These are phyloP conservation scores for Senna siamea DNA, from an alignment of 306 rosid species.

Conservation along the genomic window DNA sequence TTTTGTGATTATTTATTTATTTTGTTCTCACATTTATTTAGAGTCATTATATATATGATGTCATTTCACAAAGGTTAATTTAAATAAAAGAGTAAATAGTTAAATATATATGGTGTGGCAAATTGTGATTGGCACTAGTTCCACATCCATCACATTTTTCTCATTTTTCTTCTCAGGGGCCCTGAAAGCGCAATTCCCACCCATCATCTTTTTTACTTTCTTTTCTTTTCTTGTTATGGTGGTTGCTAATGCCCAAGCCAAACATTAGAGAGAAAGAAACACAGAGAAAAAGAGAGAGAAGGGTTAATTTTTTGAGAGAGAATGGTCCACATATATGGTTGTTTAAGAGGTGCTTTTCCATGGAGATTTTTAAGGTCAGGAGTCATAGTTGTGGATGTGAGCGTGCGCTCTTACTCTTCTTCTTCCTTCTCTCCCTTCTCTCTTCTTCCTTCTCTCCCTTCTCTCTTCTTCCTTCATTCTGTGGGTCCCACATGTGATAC, in stretches of 20 bases:
- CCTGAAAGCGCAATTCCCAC: constrained; percentile 42
- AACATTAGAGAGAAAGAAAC: constrained; percentile 48
- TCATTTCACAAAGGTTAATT: no score
- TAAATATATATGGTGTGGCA: not conserved
- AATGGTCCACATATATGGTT: constrained; percentile 55
- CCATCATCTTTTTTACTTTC: constrained; percentile 26
- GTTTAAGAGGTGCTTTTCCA: constrained; percentile 67
- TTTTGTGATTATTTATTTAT: no score
- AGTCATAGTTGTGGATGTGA: constrained; percentile 80
- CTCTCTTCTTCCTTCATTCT: no score
- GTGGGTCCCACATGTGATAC: constrained; percentile 56
- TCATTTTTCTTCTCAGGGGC: constrained; percentile 44
- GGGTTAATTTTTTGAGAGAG: constrained; percentile 27
- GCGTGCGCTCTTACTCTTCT: constrained; percentile 64
- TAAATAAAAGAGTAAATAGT: no score
- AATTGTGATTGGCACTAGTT: constrained; percentile 32
- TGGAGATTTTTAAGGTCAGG: constrained; percentile 78
- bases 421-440: not conserved
- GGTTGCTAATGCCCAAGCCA: constrained; percentile 66
- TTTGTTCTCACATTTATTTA: no score
- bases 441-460: no score
- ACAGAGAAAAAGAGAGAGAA: not conserved
- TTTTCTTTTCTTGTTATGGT: constrained; percentile 54
- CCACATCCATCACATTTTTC: constrained; percentile 49
- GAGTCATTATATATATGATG: no score